Base-by-base conservation (phyloP, 2,329 filamentous ascomycete genomes). In the Phialophora tarda region DNA sequence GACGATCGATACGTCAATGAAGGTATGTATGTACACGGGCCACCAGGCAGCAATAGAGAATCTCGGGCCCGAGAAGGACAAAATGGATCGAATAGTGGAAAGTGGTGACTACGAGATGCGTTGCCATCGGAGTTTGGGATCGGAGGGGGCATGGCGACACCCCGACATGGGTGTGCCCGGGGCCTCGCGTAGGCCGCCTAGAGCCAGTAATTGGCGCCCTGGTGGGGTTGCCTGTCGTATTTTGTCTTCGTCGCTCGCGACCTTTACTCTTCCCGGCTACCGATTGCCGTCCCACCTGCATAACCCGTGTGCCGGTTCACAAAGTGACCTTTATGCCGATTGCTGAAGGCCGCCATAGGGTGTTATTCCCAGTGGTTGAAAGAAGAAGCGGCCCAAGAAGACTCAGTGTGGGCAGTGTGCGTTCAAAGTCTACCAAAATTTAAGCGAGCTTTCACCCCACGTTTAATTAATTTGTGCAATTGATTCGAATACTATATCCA, bases 31-130 rank as follows among this genome's bases (percentile, higher is more conserved):
- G 32, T 30, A 34, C 28, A 56, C 51, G 8, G 50, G 10, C 24
- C 17, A 26, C n/a, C 48, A 56, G 60, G 60, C 60, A 62, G 28
- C 51, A 32, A 34, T n/a, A 48, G 21, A 62, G 24, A 56, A 56
- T 62, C 60, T 62, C 60, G 60, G 60, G 60, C 51, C 60, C 60
- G 60, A 62, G 34, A 56, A 56, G n/a, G 50, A 32, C 14, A 53
- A 54, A 53, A 38, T 26, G 32, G 21, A 62, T 54, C 11, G n/a
- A 53, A 34, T n/a, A 8, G 12, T 30, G 30, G 8, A 51, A 51
- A 51, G 48, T 51, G 48, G 48, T 51, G 48, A 51, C 48, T 51
- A 17, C 14, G 21, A 24, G 48, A 51, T 50, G 44, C n/a, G 28
- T 23, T 30, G 57, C 26, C 26, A 34, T 56, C 30, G 53, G 26